Evolutionary conservation across 208 protist genomes (phyloP), one percentile per base, ranked within the genome.

Genomic region (Leptomonas seymouri): DNA sequence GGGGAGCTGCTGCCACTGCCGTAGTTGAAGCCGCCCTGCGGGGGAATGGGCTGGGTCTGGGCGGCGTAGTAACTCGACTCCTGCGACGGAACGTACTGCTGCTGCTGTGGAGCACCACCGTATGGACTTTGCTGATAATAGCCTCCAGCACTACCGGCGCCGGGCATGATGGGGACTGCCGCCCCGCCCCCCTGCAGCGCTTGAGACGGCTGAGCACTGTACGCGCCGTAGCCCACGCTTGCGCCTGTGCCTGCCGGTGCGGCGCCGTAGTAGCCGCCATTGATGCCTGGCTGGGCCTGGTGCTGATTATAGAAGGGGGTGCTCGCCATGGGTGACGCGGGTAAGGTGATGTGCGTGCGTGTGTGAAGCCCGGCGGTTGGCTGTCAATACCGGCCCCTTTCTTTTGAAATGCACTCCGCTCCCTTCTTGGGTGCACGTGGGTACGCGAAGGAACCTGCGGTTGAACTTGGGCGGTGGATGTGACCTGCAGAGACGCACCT

Each of bases 271-370:
- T 69, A 58, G 50, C 34, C 55, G 28, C 27, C 44, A 23, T 61
- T 48, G 20, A 39, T 39, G 30, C 15, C 25, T 11, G 55, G 34
- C 49, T 44, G 34, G 6, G 49, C 49, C 25, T 12, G 12, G 6
- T 5, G 44, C 9, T 62, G 60, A 59, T 56, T 57, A 27, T 75
- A 75, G 54, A 62, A 75, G 2, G 53, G 56, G 54, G 41, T 68
- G 61, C 64, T 69, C 16, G 51, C 25, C 61, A 66, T 67, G 20
- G 34, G 18, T 63, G 55, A 55, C 42, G n/a, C 21, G 41, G 56
- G 0, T 9, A 16, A 45, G 30, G 4, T n/a, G 7, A 27, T 25
- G 42, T 41, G 44, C 62, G 65, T 62, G 54, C 46, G 53, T 62
- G 64, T 41, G 53, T 23, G 53, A 36, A 8, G 25, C 12, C 12